Evolutionary conservation across 495 filamentous ascomycete genomes (phyloP), one percentile per base, ranked within the genome.

Genomic region (Letharia columbiana): DNA sequence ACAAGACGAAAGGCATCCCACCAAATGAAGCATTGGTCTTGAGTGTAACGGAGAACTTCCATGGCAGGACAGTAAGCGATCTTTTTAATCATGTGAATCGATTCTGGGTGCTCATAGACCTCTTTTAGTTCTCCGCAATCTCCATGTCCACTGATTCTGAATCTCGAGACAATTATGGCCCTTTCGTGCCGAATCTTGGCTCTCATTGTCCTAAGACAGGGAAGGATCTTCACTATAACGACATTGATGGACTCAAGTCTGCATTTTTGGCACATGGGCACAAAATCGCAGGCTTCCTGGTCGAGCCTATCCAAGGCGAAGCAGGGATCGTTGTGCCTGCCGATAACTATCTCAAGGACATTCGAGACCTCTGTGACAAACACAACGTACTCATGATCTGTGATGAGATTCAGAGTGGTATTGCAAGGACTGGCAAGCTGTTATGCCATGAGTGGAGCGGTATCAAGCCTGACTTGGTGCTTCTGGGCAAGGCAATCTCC

Each of bases 261-360:
- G 90, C 87, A 8, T 81, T 99, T 47, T 85, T 91, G 72, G 82
- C 81, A 41, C 90, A 95, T 69, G 92, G 95, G 12, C 78, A 84
- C 64, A 89, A 94, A 67, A 89, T 91, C 39, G 94, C 94, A 56
- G 94, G 90, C 20, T 95, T 99, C 81, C 84, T 99, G 50, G 88
- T 98, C 31, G 94, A 99, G 76, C 94, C 94, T 17, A 99, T 99
- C 69, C 94, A 99, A 78, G 94, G 94, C 67, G 94, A 99, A 78
- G 94, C 94, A 4, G 94, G 94, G 50, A 96, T 99, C 39, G 89
- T 98, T 20, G 95, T 99, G 23, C 94, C 94, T 2, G 89, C 92
- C 71, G 90, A 93, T 44, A 86, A 87, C 75, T 99, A 99, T 77
- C 83, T 99, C 20, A 76, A 80, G 66, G 85, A 89, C 68, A 91